Base-by-base conservation (phyloP, 2,329 filamentous ascomycete genomes). In the Hymenoscyphus fraxineus region DNA sequence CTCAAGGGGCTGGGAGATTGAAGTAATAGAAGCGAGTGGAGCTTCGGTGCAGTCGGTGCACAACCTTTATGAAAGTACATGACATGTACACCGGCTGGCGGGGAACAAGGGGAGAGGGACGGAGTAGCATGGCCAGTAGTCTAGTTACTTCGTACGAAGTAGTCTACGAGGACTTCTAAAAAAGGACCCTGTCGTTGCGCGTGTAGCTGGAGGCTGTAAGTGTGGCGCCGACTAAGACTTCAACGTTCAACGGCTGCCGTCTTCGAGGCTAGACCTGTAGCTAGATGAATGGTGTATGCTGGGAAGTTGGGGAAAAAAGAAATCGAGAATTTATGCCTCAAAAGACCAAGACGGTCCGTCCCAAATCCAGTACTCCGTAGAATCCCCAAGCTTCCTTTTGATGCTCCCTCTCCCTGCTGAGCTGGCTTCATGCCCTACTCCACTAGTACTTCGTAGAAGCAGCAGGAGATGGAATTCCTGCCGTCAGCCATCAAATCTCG, bases 401-500 rank as follows among this genome's bases (percentile, higher is more conserved):
- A 54, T 27, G 12, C 19, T 35, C 35, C 35, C 35, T 35, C 6
- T 35, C 9, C 13, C n/a, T 19, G 19, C 10, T 13, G 19, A 12
- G 47, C 47, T 54, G 13, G 47, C 47, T 54, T 54, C 47, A 6
- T 27, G 27, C 27, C 27, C 27, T 27, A 27, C 27, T 27, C 27
- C 27, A 27, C 27, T 27, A 2, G 2, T 3, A 2, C 2, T 3
- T 27, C 2, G 27, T 27, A 27, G 27, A 27, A 27, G 27, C 27
- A 3, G 27, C 35, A 7, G 35, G 6, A 35, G 35, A 35, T 35
- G 38, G 19, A 59, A 40, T 59, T 38, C 1, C 58, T 59, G 58
- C 58, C 9, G 38, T 31, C 38, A 59, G 58, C 38, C 38, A 44
- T 59, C 58, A 59, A 41, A 59, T 59, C 38, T 59, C 58, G 58